Evolutionary conservation across 345 rosid species (phyloP), one percentile per base, ranked within the genome.

Genomic region (Arabidopsis thaliana): DNA sequence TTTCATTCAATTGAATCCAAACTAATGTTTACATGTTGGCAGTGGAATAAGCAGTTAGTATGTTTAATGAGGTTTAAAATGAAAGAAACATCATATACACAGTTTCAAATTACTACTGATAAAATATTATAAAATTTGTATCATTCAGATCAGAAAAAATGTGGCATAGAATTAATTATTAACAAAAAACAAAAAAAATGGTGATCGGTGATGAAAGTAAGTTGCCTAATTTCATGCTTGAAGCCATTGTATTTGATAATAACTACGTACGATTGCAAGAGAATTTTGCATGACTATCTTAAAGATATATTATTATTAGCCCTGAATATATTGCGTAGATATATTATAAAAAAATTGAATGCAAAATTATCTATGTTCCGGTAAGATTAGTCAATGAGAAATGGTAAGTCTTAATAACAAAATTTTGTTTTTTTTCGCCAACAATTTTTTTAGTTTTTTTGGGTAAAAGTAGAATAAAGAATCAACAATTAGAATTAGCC

Each of bases 1-100:
- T 56, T 42, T 42, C 9, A 9, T 65, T 55, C 38, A 22, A 0
- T 42, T 65, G 6, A 55, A n/a, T 56, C 32, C 33, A 56, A 64
- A 24, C 37, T 13, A 53, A 24, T 34, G 25, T 73, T 60, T 36
- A 34, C 46, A 34, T 48, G 45, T 49, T 58, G 57, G 57, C 23
- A 44, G 24, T 23, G 56, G 25, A 57, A 69, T 12, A 42, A 44
- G 32, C 8, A 53, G 51, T 5, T 56, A 14, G 30, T 32, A 44
- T 40, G 2, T 32, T 56, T 57, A 33, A 36, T 1, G 60, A 33
- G 6, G 22, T 33, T 57, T 33, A 1, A n/a, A 33, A 14, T 6
- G 40, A 30, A 56, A 16, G 38, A 13, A 55, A 13, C 59, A 53
- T 53, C 36, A 51, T 7, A 11, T 3, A 25, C 56, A 51, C 56